Conservation (phyloP, 1,284 basidiomycete genomes). For the Irpex rosettiformis region DNA sequence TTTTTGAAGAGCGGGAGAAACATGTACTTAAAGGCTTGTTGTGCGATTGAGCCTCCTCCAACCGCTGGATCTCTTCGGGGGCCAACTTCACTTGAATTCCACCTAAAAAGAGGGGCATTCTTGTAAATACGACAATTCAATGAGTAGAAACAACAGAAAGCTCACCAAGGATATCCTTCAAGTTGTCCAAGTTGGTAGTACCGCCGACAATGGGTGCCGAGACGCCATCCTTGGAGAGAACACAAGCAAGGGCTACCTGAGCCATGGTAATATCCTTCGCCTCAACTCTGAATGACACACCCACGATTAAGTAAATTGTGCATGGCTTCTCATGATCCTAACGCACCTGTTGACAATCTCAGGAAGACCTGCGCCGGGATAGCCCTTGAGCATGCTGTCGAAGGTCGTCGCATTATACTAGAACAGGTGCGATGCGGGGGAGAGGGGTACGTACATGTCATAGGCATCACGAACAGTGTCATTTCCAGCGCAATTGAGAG, state of each 20-base stretch:
- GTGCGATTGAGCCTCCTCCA: too few relatives aligned
- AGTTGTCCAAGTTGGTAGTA: constrained; percentile 45
- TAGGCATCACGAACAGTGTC: constrained; percentile 19
- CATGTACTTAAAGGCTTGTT: too few relatives aligned
- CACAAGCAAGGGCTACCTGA: constrained; percentile 54
- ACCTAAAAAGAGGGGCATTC: constrained; percentile 15
- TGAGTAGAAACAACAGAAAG: constrained; percentile 10
- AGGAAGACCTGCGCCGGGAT: constrained; percentile 24
- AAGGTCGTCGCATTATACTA: not conserved
- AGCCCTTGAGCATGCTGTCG: constrained; percentile 22
- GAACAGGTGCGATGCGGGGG: not conserved
- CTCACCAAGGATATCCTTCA: constrained; percentile 46
- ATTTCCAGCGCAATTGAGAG: constrained; percentile 14
- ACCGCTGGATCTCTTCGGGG: constrained; percentile 37
- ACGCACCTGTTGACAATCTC: constrained; percentile 33
- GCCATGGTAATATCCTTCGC: constrained; percentile 52
- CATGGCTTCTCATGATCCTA: too few relatives aligned
- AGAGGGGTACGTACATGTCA: constrained; percentile 11
- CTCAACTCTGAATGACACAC: constrained; percentile 35
- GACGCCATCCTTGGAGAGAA: constrained; percentile 36
- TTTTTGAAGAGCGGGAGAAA: too few relatives aligned
- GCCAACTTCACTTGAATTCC: constrained; percentile 33
- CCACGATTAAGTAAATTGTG: not conserved
- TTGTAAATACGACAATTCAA: not conserved
- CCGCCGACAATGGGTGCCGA: constrained; percentile 55